Evolutionary conservation across 2,329 filamentous ascomycete species (phyloP), one percentile per base, ranked within the genome.

Genomic region (Samsoniella hepiali): DNA sequence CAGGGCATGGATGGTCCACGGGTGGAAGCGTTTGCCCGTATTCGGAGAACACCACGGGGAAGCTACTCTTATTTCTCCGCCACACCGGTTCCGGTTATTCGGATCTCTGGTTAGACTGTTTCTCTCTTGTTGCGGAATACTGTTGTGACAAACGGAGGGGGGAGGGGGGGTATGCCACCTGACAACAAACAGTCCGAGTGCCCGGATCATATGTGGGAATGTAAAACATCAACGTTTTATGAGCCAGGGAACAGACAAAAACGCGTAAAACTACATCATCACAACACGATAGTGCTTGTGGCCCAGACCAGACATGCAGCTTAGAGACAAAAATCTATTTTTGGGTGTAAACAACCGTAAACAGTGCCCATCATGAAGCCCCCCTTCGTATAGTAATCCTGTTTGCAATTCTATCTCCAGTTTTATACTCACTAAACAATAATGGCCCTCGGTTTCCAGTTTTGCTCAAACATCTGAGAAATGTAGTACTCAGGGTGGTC

Each of bases 401-500:
- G 10, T 40, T 29, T 17, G 1, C 7, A 42, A 10, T n/a, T 40
- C 5, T 7, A 27, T 22, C 22, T 31, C 1, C 31, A 7, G 45
- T 22, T 10, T 40, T 55, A 2, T 7, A 49, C 40, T 5, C n/a
- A 10, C n/a, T 59, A 59, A 6, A 62, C 51, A 45, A 51, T 17
- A 40, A 62, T 64, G 17, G 29, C 1, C 6, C 65, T 63, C 57
- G 65, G 54, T 59, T 78, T 66, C 84, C 85, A 87, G 61, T 82
- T 80, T 63, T 79, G 76, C 67, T 85, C 81, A 69, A 81, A 87
- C 36, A 88, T 73, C 69, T 88, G 85, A 68, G 83, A 84, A 67
- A 86, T 77, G 68, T 85, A 87, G 69, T 80, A 87, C 69, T 82
- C 84, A 67, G 85, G 82, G 68, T 86, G 69, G 67, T 85, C 83